These are phyloP conservation scores for Saccharomyces jurei DNA, from an alignment of 805 yeast genomes.

Conservation along the genomic window DNA sequence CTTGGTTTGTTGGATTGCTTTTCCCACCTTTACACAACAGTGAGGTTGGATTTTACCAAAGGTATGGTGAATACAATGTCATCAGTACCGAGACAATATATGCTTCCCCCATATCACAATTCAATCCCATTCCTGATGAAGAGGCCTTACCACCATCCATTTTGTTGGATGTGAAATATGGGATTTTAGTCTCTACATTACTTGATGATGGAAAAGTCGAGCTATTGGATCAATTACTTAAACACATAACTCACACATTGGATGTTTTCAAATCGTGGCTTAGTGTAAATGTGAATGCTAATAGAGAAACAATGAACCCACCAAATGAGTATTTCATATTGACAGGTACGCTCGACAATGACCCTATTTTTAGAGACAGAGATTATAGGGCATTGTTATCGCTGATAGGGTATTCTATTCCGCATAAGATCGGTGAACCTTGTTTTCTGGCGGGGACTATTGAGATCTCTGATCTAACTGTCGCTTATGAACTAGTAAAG, in stretches of 20 bases:
- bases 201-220: slow-evolving; percentile 26
- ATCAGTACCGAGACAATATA: slow-evolving; percentile 1
- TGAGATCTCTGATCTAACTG: slow-evolving; percentile 10
- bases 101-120: slow-evolving; percentile 20
- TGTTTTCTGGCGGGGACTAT: slow-evolving; percentile 15
- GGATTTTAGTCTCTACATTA: slow-evolving; percentile 28
- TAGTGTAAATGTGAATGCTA: slow-evolving; percentile 4
- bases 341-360: not conserved
- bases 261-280: slow-evolving; percentile 15
- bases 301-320: slow-evolving; percentile 7
- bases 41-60: slow-evolving; percentile 40
- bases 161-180: slow-evolving; percentile 21
- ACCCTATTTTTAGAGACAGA: slow-evolving; percentile 15
- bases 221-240: slow-evolving; percentile 13
- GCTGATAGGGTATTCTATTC: slow-evolving; percentile 19
- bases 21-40: slow-evolving; percentile 50
- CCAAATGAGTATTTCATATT: slow-evolving; percentile 12
- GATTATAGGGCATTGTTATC: slow-evolving; percentile 24
- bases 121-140: slow-evolving; percentile 19
- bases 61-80: slow-evolving; percentile 32
- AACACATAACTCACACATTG: slow-evolving; percentile 13
- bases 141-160: slow-evolving; percentile 16
- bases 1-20: slow-evolving; percentile 53
- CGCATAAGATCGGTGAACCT: slow-evolving; percentile 9
- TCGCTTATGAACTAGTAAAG: slow-evolving; percentile 8